These are phyloP conservation scores for Fusarium illudens DNA, from an alignment of 2,329 filamentous ascomycete species.

Conservation along the genomic window DNA sequence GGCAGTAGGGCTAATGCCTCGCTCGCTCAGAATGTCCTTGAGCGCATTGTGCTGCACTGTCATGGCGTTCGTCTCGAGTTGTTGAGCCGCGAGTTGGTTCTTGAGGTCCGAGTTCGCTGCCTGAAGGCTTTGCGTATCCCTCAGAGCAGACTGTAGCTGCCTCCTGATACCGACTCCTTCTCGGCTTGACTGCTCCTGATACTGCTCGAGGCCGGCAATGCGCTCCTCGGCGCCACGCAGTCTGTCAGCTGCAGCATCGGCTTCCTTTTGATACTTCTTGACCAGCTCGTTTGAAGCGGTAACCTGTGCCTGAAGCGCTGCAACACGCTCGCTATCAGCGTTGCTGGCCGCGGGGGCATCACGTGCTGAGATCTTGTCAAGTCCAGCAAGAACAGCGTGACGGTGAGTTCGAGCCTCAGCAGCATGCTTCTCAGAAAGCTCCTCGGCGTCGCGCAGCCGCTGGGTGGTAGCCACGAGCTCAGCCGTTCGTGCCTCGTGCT, in stretches of 20 bases:
- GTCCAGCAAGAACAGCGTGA: constrained; percentile 80
- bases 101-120: constrained; percentile 83
- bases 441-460: constrained; percentile 84
- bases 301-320: constrained; percentile 81
- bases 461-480: constrained; percentile 80
- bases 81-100: constrained; percentile 82
- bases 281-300: constrained; percentile 80
- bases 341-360: constrained; percentile 58
- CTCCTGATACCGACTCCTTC: constrained; percentile 90
- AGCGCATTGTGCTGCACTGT: constrained; percentile 91
- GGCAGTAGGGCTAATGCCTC: constrained; percentile 82
- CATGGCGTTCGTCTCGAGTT: constrained; percentile 93
- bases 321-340: constrained; percentile 70
- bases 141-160: constrained; percentile 85
- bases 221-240: constrained; percentile 93
- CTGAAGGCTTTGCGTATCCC: constrained; percentile 83
- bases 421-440: constrained; percentile 86
- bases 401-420: constrained; percentile 88
- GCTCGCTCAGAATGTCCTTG: constrained; percentile 90
- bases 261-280: constrained; percentile 88
- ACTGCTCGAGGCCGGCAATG: constrained; percentile 94
- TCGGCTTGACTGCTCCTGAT: constrained; percentile 95
- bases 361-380: constrained; percentile 74
- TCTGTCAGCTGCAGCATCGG: constrained; percentile 86
- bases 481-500: constrained; percentile 81